These are phyloP conservation scores for Termitomyces sp. DNA, from an alignment of 768 basidiomycete species.

Conservation along the genomic window DNA sequence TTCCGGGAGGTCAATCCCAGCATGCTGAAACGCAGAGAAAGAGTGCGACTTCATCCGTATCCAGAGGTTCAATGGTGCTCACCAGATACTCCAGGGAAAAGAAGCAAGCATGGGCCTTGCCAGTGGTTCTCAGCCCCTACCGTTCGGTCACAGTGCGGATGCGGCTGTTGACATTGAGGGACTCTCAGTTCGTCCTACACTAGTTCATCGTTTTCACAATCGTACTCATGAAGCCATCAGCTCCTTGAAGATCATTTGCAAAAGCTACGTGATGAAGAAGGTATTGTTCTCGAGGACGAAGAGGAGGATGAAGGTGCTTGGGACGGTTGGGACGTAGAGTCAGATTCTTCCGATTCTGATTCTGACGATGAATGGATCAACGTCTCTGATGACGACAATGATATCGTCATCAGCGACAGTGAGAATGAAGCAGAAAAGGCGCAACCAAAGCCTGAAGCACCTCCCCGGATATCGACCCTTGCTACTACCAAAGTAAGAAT, in stretches of 20 bases:
- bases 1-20: constrained; percentile 97
- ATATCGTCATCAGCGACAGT: constrained; percentile 82
- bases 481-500: constrained; percentile 76
- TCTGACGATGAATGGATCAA: constrained; percentile 79
- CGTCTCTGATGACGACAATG: constrained; percentile 68
- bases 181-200: constrained; percentile 59
- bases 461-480: constrained; percentile 56
- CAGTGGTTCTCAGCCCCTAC: constrained; percentile 63
- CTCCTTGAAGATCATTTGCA: constrained; percentile 86
- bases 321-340: constrained; percentile 89
- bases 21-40: constrained; percentile 84
- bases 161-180: constrained; percentile 89
- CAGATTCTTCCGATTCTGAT: constrained; percentile 57
- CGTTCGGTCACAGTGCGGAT: constrained; percentile 78
- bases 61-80: constrained; percentile 3
- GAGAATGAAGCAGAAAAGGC: constrained; percentile 73
- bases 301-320: constrained; percentile 71
- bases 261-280: constrained; percentile 64
- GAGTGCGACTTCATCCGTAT: constrained; percentile 45
- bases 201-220: not conserved
- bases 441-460: constrained; percentile 32
- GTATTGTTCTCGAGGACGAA: constrained; percentile 43
- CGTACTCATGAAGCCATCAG: constrained; percentile 36
- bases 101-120: constrained; percentile 77
- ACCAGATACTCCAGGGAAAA: constrained; percentile 64